Base-by-base conservation (phyloP, 1,284 basidiomycete genomes). In the Marasmius sp. region DNA sequence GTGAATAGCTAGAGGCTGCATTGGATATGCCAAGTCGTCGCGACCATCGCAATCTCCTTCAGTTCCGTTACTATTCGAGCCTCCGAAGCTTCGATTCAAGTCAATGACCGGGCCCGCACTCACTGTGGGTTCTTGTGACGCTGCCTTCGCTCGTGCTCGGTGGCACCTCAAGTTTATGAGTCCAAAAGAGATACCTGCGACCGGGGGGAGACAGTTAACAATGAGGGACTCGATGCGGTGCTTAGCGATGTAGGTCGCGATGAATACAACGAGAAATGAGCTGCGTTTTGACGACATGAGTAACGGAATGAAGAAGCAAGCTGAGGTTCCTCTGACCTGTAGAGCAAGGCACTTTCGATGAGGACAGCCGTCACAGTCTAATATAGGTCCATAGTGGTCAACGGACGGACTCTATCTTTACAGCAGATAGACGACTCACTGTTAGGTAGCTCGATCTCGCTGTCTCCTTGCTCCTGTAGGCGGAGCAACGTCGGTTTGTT, bases 261-360 rank as follows among this genome's bases (percentile, higher is more conserved):
- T 54, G 52, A 54, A 54, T 18, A 37, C 27, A 18, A 54, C 5
- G 33, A 54, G 52, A 14, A 34, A 54, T 8, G 52, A 54, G 52
- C 52, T 54, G 37, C 36, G 27, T 16, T 10, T 11, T 20, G 16
- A 27, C 1, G 16, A 1, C 7, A 20, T 54, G 14, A 54, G 52
- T 33, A 10, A 6, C 8, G 12, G n/a, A 18, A 6, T 27, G 27
- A 11, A 33, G 10, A 33, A 50, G 6, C 22, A 38, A 54, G 7
- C 27, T 1, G 38, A 37, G 52, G 5, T 1, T 33, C 16, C 12
- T n/a, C 16, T 8, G 6, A 54, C 52, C 52, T 54, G 34, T 54
- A 54, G 11, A 54, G 34, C 10, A 54, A 36, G 38, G 52, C 52
- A 54, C 52, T 54, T 38, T 54, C 52, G 34, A 54, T 54, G 34